phyloP scores from a whole-genome alignment of 2,329 filamentous ascomycete genomes.

The Scytalidium sp. region DNA sequence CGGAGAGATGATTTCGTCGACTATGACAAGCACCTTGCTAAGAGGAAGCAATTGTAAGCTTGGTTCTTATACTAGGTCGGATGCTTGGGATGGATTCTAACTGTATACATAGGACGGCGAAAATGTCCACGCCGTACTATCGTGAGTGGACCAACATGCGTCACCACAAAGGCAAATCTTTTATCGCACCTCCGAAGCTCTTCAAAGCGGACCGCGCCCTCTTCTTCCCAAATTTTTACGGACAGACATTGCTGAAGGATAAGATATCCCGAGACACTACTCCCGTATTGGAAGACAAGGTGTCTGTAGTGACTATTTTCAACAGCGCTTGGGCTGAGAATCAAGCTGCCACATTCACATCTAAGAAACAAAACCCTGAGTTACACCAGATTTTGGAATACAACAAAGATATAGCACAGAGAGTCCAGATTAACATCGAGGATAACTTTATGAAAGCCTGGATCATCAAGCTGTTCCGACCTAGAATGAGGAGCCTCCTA shows the following conservation, averaged over 20 bases:
- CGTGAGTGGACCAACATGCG: slow-evolving; percentile 88
- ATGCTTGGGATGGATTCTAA: background rate
- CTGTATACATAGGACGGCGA: slow-evolving; percentile 55
- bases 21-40: slow-evolving; percentile 78
- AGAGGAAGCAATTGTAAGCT: slow-evolving; percentile 69
- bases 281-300: slow-evolving; percentile 65
- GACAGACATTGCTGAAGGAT: slow-evolving; percentile 67
- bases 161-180: slow-evolving; percentile 86
- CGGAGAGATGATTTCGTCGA: slow-evolving; percentile 77
- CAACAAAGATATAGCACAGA: slow-evolving; percentile 59
- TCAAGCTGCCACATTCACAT: slow-evolving; percentile 73
- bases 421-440: slow-evolving; percentile 86
- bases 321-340: slow-evolving; percentile 81
- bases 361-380: slow-evolving; percentile 62
- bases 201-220: slow-evolving; percentile 81
- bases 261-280: slow-evolving; percentile 67
- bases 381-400: slow-evolving; percentile 59
- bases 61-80: background rate
- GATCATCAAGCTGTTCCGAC: slow-evolving; percentile 55
- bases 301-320: slow-evolving; percentile 78
- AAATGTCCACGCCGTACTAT: slow-evolving; percentile 87
- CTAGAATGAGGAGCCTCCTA: slow-evolving; percentile 47
- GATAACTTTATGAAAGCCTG: slow-evolving; percentile 68
- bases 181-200: slow-evolving; percentile 77
- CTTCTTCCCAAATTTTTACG: slow-evolving; percentile 91